Evolutionary conservation across 2,329 filamentous ascomycete species (phyloP), one percentile per base, ranked within the genome.

Genomic region (Fusarium tanahbumbuense): DNA sequence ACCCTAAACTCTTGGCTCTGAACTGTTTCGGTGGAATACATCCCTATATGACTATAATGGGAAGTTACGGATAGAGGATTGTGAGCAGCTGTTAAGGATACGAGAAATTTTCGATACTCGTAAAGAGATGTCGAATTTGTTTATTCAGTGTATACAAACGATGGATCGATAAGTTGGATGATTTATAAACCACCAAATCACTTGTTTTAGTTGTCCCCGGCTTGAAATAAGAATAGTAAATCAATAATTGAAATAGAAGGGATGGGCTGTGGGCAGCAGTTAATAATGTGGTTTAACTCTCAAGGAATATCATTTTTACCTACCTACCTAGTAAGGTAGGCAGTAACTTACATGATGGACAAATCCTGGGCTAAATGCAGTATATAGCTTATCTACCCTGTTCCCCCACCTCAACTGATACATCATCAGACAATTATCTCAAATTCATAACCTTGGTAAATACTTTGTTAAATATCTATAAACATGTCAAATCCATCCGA

Each of bases 401-500:
- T 30, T 64, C 27, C 49, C 59, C 44, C 59, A 30, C 61, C 10
- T 57, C 41, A 52, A 30, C 10, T 15, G 16, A 28, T 28, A 8
- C 40, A 48, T 32, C 42, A 22, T 42, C 42, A 44, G 16, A 9
- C 20, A 47, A 40, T 27, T 41, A 46, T 42, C 44, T 49, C 50
- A 40, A 27, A n/a, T 12, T 27, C 11, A 46, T 48, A 52, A 41
- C n/a, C 12, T 37, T 13, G 23, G 5, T 8, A 37, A 15, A 15
- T 25, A 10, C 2, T 25, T 23, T 28, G n/a, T 25, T 8, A 7
- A 22, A 12, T 18, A 30, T 28, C 9, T 13, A 6, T 2, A 42
- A 34, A 2, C 4, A 72, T 73, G 69, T 40, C 67, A 10, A 15
- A 15, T 16, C 27, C 28, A 18, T 6, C 20, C 3, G 11, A 61